A percentile compares a stretch with the other conserved stretches of the same genome.
phyloP scores from a whole-genome alignment of 2,329 filamentous ascomycete genomes.

The Colletotrichum salicis region DNA sequence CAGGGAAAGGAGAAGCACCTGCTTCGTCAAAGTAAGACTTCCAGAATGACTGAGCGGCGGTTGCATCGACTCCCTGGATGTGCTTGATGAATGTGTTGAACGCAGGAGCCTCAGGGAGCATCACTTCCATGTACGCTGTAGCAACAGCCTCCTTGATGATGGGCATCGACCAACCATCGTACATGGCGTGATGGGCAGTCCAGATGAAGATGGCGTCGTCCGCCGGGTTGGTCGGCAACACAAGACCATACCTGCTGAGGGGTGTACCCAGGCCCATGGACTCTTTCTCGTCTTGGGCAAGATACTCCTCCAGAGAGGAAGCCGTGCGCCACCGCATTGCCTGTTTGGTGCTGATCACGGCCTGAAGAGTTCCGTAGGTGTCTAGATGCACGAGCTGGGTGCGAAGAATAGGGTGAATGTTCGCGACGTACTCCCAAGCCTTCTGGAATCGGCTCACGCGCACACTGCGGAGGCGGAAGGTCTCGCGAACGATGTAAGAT shows the following conservation, averaged over 20 bases:
- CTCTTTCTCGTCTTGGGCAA: neutral
- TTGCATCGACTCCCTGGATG: neutral
- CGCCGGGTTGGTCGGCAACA: neutral
- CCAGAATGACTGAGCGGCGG: neutral
- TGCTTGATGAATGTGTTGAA: conserved; percentile 6
- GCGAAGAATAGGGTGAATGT: neutral
- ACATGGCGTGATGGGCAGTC: conserved; percentile 36
- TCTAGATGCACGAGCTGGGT: neutral
- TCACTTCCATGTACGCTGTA: neutral
- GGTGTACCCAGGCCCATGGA: neutral
- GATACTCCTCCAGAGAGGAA: neutral
- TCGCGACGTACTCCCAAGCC: neutral
- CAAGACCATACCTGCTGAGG: neutral
- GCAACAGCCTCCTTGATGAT: neutral
- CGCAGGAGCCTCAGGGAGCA: neutral
- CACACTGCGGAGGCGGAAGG: neutral
- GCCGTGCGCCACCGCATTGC: conserved; percentile 40
- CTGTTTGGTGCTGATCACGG: conserved; percentile 42
- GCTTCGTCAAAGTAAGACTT: neutral
- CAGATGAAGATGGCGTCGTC: neutral
- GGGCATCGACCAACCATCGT: conserved; percentile 36
- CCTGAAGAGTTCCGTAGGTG: neutral
- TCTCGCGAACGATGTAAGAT: conserved; percentile 29
- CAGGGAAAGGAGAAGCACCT: neutral
- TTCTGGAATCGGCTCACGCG: neutral